Base-by-base conservation (phyloP, 2,329 filamentous ascomycete species). In the Capronia epimyces region DNA sequence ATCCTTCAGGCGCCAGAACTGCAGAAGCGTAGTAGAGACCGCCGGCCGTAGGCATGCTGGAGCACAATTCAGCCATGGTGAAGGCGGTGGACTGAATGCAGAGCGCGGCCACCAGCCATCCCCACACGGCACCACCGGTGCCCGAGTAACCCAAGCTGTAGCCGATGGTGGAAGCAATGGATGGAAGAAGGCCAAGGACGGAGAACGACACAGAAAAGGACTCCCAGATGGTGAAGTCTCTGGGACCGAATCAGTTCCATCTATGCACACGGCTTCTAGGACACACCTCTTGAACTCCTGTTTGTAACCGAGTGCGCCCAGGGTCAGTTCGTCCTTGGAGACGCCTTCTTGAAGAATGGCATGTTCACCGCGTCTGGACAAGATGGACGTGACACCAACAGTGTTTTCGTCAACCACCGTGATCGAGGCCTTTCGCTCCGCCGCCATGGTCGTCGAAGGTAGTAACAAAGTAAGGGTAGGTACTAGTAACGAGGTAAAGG, bases 261-360 rank as follows among this genome's bases (percentile, higher is more conserved):
- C 24, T 21, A 2, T 12, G 5, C 15, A 15, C 10, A 16, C 31
- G 7, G 15, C n/a, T 32, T 4, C 9, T 8, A 5, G 27, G 5
- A 27, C 43, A 16, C 18, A 57, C 46, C 55, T 49, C 43, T 65
- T 64, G 55, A 66, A 65, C 49, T 64, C 64, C 42, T 65, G 63
- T 50, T 64, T 64, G 44, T 66, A 66, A 13, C 71, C 71, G 44
- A 74, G 60, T 4, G 71, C 69, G 34, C 64, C 64, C 42, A 74
- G 67, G 29, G 70, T 68, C 46, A 66, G 60, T 49, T 74, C 71
- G 55, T 74, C 71, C 6, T 63, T 62, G 46, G 67, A 64, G 27
- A 57, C 59, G 22, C 51, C 55, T 42, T 61, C 57, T 29, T 60
- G 54, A 13, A 61, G 15, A 21, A 61, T 42, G 10, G 55, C 56